Base-by-base conservation (phyloP, 2,329 filamentous ascomycete genomes). In the Escovopsis weberi region DNA sequence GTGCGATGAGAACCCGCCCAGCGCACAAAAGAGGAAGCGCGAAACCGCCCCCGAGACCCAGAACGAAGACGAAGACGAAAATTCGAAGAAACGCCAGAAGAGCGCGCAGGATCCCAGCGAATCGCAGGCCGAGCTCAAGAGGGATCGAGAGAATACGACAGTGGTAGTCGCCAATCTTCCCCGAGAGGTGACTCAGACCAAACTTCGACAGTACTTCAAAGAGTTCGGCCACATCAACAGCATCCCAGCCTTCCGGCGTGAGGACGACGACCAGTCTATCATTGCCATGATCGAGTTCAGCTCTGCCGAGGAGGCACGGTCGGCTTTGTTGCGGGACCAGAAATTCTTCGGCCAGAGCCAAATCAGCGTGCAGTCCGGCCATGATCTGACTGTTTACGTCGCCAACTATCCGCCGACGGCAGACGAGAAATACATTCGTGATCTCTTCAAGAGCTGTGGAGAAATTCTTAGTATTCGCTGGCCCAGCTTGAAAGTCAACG, bases 81-180 rank as follows among this genome's bases (percentile, higher is more conserved):
- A 9, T 11, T 64, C 66, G 4, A 70, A 61, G 48, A 95, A 94
- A 60, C 85, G 84, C 52, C 69, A 72, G 33, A 86, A 69, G 54
- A 68, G 62, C 47, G 63, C 65, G 30, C 49, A 57, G 4, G 51
- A 52, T 6, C 57, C 57, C 26, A 49, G 46, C n/a, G 58, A 63
- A 11, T 15, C 48, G 2, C 45, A 55, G 19, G 54, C 68, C 46
- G 58, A 42, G 1, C 65, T 69, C 28, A 89, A 85, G 59, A 80
- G 91, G 43, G 88, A 98, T 60, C 80, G 91, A 36, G 91, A 98
- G 57, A 83, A 96, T 59, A 82, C 86, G 1, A 88, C 85, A 0
- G 72, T 96, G 39, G 75, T 93, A 42, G 80, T 94, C 4, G 79
- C 75, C 40, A 83, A 87, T 51, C 63, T 98, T 23, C 87, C 91